Evolutionary conservation across 441 rosid genomes (phyloP).

Genomic region (Euphorbia celastroides): DNA sequence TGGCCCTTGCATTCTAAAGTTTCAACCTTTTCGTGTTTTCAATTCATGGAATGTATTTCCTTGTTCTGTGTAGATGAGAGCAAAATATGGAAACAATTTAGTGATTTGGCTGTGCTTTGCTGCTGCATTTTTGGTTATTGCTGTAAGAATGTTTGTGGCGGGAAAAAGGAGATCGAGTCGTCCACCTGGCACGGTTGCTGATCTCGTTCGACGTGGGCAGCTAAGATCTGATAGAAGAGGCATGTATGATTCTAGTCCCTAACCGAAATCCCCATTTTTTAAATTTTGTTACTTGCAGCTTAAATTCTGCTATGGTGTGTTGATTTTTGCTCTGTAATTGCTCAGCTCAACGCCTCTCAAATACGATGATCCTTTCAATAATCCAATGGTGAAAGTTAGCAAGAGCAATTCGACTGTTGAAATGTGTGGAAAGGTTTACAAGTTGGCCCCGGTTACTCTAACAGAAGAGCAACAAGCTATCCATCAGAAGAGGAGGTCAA

Average conservation of each 20-base stretch:
- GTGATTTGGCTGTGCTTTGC: conserved; percentile 45
- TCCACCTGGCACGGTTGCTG: conserved; percentile 73
- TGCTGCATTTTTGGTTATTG: conserved; percentile 47
- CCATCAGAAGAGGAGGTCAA: conserved; percentile 88
- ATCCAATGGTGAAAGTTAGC: conserved; percentile 75
- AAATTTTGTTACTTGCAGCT: neutral
- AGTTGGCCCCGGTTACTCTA: conserved; percentile 77
- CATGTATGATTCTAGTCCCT: conserved; percentile 71
- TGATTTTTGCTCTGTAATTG: conserved; percentile 3
- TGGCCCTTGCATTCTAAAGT: neutral
- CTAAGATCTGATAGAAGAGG: conserved; percentile 98
- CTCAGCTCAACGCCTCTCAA: conserved; percentile 70
- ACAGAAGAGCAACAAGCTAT: conserved; percentile 64
- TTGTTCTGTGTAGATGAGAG: conserved; percentile 38
- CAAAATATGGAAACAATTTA: conserved; percentile 31
- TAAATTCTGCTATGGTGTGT: neutral
- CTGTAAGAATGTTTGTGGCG: conserved; percentile 34
- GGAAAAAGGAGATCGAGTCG: conserved; percentile 44
- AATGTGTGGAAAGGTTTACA: conserved; percentile 89
- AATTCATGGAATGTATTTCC: neutral
- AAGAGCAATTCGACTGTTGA: conserved; percentile 75
- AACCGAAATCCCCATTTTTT: too few species aligned
- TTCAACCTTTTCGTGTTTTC: neutral
- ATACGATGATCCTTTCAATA: conserved; percentile 91
- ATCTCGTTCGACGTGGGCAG: conserved; percentile 96